Percentiles rank a stretch among this genome's conserved stretches.
Conservation (phyloP, 208 protist genomes). For the Wallacemonas sp. region DNA sequence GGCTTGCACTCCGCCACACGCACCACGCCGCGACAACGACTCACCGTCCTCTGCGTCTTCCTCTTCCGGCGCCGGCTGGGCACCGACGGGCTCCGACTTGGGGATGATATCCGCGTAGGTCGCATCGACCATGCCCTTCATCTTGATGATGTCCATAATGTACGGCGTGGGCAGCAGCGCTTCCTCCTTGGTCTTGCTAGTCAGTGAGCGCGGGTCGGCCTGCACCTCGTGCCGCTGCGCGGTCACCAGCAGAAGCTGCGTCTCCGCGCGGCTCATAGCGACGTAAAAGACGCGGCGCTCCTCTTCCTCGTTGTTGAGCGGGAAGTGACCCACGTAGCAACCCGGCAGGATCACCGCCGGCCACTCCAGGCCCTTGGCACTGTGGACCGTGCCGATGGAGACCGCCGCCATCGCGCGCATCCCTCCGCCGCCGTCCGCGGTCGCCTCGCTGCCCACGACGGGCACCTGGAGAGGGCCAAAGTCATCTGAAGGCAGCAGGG, state of each 20-base stretch:
- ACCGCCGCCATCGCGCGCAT: conserved; percentile 22
- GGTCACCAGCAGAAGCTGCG: conserved; percentile 73
- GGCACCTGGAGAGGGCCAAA: conserved; percentile 45
- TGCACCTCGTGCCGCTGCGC: conserved; percentile 21
- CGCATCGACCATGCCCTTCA: conserved; percentile 15
- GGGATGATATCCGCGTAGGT: conserved; percentile 15
- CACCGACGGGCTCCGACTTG: background rate
- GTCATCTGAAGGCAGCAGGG: conserved; percentile 71
- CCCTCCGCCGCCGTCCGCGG: background rate
- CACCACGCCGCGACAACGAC: background rate
- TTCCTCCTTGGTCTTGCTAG: background rate
- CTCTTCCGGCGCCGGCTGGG: background rate
- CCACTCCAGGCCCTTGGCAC: conserved; percentile 90
- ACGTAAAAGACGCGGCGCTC: conserved; percentile 90
- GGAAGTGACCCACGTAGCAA: conserved; percentile 81
- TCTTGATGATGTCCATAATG: conserved; percentile 24
- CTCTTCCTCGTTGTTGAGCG: conserved; percentile 46
- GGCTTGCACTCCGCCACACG: background rate
- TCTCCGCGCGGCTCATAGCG: conserved; percentile 84
- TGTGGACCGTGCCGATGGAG: conserved; percentile 78
- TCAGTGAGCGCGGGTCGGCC: background rate
- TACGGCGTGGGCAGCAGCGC: conserved; percentile 51
- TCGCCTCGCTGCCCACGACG: background rate
- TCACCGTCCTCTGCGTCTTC: background rate
- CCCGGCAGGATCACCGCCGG: conserved; percentile 72